Conservation (phyloP, 1,284 basidiomycete species). For the Farysia itapuensis region DNA sequence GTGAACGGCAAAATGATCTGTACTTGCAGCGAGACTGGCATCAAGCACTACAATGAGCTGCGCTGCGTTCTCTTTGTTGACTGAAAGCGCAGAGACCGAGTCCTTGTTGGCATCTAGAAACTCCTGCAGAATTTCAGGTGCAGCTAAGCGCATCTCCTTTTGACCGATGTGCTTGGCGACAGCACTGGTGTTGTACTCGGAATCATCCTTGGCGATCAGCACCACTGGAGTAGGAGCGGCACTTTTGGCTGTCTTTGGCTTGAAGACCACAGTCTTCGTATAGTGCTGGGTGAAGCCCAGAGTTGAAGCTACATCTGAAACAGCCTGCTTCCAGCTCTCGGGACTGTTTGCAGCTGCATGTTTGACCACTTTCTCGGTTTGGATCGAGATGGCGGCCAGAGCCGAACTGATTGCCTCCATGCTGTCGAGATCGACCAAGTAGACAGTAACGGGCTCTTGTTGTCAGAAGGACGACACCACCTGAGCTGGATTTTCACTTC, state of each 20-base stretch:
- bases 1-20: slow-evolving; percentile 47
- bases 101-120: slow-evolving; percentile 84
- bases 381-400: slow-evolving; percentile 42
- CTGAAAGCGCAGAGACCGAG: slow-evolving; percentile 63
- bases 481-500: too few species aligned
- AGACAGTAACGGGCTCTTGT: too few species aligned
- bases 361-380: slow-evolving; percentile 40
- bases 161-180: slow-evolving; percentile 80
- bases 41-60: slow-evolving; percentile 48
- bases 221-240: slow-evolving; percentile 82
- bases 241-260: slow-evolving; percentile 85
- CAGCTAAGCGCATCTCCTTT: slow-evolving; percentile 86
- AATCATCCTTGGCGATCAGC: slow-evolving; percentile 79
- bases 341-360: slow-evolving; percentile 44
- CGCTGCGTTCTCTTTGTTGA: slow-evolving; percentile 44
- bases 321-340: slow-evolving; percentile 38
- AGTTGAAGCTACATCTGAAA: slow-evolving; percentile 27
- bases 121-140: slow-evolving; percentile 80
- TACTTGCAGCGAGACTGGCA: slow-evolving; percentile 38
- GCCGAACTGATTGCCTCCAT: slow-evolving; percentile 42
- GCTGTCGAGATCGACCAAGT: too few species aligned
- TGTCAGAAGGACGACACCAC: too few species aligned
- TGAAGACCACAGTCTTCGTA: slow-evolving; percentile 79
- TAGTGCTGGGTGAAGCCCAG: slow-evolving; percentile 22
- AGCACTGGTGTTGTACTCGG: slow-evolving; percentile 69